Percentiles rank a stretch among this genome's conserved stretches.
phyloP scores from a whole-genome alignment of 2,329 filamentous ascomycete species.

The Lachnellula subtilissima region DNA sequence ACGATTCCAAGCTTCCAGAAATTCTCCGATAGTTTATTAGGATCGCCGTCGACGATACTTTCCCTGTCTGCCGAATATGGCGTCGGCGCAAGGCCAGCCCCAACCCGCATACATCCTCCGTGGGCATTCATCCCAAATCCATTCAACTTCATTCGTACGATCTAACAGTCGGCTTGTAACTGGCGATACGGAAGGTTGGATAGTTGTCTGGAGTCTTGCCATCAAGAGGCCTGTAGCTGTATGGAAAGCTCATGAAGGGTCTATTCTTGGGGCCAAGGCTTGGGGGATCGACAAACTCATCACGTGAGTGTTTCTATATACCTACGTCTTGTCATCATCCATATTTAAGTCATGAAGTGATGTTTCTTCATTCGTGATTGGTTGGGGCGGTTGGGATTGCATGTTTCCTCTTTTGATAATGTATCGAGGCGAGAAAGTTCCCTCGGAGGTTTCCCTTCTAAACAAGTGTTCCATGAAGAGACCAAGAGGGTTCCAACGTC shows the following conservation, averaged over 20 bases:
- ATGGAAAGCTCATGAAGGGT: constrained; percentile 78
- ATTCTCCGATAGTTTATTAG: neutral
- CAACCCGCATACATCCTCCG: constrained; percentile 61
- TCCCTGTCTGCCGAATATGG: constrained; percentile 14
- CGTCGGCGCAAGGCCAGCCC: constrained; percentile 27
- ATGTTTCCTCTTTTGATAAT: constrained; percentile 9
- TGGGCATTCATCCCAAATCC: constrained; percentile 77
- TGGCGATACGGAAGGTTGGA: constrained; percentile 85
- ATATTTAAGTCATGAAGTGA: neutral
- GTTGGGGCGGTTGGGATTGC: constrained; percentile 1
- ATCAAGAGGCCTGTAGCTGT: constrained; percentile 77
- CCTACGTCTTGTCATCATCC: neutral
- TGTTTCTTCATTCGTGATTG: neutral
- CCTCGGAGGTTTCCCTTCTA: neutral
- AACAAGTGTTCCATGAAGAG: neutral
- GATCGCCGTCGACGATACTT: neutral
- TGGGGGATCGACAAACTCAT: constrained; percentile 73
- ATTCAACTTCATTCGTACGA: constrained; percentile 68
- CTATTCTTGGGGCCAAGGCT: constrained; percentile 68
- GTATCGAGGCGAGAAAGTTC: neutral
- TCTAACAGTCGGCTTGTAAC: constrained; percentile 73
- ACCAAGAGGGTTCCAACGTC: neutral
- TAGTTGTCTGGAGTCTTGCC: constrained; percentile 79
- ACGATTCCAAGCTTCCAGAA: constrained; percentile 2
- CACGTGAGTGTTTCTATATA: constrained; percentile 57